phyloP scores from a whole-genome alignment of 2,329 filamentous ascomycete species.

The Coniella lustricola region DNA sequence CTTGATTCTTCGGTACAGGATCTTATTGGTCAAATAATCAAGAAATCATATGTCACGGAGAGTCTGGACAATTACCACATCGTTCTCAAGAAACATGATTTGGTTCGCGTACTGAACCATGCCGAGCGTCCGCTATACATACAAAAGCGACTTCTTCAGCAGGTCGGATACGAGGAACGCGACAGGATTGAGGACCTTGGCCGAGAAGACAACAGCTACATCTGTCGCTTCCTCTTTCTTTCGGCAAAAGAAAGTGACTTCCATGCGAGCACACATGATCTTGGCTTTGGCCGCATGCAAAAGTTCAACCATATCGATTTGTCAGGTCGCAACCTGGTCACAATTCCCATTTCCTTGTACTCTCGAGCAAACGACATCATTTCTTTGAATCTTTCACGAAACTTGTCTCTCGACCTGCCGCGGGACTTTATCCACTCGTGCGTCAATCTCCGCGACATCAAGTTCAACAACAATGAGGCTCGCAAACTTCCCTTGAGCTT shows the following conservation, averaged over 20 bases:
- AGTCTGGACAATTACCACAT: constrained; percentile 93
- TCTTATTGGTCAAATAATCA: constrained; percentile 81
- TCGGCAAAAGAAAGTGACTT: constrained; percentile 82
- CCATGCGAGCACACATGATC: constrained; percentile 66
- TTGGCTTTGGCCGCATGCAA: constrained; percentile 72
- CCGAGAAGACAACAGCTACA: constrained; percentile 92
- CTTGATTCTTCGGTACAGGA: constrained; percentile 81
- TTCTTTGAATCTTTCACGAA: constrained; percentile 86
- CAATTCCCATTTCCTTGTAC: constrained; percentile 91
- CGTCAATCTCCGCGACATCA: constrained; percentile 86
- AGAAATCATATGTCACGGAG: constrained; percentile 89
- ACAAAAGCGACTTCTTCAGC: constrained; percentile 84
- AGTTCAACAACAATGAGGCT: constrained; percentile 91
- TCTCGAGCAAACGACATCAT: constrained; percentile 89
- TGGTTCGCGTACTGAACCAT: constrained; percentile 71
- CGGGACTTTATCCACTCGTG: constrained; percentile 96
- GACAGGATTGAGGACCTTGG: constrained; percentile 91
- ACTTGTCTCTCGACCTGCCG: constrained; percentile 84
- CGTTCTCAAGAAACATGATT: constrained; percentile 85
- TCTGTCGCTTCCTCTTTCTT: constrained; percentile 92
- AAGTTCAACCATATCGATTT: constrained; percentile 95
- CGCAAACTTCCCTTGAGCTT: constrained; percentile 79
- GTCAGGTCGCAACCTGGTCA: constrained; percentile 80
- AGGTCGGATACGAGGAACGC: constrained; percentile 80
- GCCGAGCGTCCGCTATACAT: constrained; percentile 80